Base-by-base conservation (phyloP, 2,329 filamentous ascomycete species). In the Cytospora mali region DNA sequence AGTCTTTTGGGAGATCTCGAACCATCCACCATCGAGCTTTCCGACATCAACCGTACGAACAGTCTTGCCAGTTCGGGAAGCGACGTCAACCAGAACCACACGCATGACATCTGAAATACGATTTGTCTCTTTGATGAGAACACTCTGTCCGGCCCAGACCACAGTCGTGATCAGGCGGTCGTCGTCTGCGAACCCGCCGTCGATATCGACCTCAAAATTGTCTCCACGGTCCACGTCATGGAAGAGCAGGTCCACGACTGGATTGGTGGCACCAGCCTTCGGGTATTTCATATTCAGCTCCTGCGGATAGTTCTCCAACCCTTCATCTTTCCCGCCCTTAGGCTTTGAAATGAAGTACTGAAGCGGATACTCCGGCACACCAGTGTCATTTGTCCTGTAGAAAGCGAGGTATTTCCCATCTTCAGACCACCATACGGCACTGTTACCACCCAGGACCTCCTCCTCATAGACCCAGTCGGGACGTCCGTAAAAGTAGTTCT, bases 391-490 rank as follows among this genome's bases (percentile, higher is more conserved):
- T 6, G 95, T 99, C 31, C 93, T 88, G 64, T 99, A 79, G 74
- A 97, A 99, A 25, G 95, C 92, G 63, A 99, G 78, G 72, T 91
- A 96, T 70, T 92, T 89, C 57, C 93, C 95, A 73, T 96, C 92
- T 39, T 88, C 84, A 35, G 92, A 94, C 93, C 93, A 99, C 95
- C 96, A 99, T 1, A 93, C 96, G 6, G 91, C 94, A 65, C 86
- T 92, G 69, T 91, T 90, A 1, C 85, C 89, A 16, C 80, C 75
- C 66, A 98, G 91, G 3, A 96, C 92, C 74, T 96, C 92, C 67
- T 85, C 82, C 73, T 96, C 92, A 72, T 96, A 96, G 0, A 98
- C 95, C 95, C 95, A 99, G 74, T 99, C 96, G 0, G 95, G 95
- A 23, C 97, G 87, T 21, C 95, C 95, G 70, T 99, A 97, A 76